Evolutionary conservation across 805 yeast genomes (phyloP).

Genomic region (Candida adriatica): DNA sequence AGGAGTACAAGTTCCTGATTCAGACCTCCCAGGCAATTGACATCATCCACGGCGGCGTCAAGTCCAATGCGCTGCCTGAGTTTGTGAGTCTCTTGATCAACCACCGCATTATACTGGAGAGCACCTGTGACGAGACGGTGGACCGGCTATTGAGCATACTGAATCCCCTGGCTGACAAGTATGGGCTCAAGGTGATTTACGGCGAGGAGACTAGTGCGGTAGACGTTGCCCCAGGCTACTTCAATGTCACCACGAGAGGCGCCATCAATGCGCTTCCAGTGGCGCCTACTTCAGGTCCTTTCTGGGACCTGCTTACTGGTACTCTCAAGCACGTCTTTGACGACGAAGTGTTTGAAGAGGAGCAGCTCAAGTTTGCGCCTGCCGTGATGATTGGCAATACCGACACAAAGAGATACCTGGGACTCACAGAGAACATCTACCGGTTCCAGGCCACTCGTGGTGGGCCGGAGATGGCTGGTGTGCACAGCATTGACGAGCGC

Average conservation of each 20-base stretch:
- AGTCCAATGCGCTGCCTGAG: constrained; percentile 65
- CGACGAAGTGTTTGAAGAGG: constrained; percentile 34
- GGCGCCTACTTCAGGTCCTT: constrained; percentile 38
- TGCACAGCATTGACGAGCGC: constrained; percentile 57
- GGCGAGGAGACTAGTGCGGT: constrained; percentile 5
- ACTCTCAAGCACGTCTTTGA: constrained; percentile 56
- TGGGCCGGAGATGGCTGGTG: constrained; percentile 28
- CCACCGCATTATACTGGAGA: constrained; percentile 50
- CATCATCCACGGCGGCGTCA: constrained; percentile 56
- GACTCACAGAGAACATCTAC: constrained; percentile 51
- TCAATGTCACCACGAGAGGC: constrained; percentile 22
- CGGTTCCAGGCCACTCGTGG: constrained; percentile 45
- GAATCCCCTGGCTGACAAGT: constrained; percentile 32
- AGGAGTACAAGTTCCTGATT: constrained; percentile 31
- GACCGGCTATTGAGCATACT: constrained; percentile 31
- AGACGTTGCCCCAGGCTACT: constrained; percentile 32
- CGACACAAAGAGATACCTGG: constrained; percentile 63
- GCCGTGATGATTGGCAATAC: constrained; percentile 63
- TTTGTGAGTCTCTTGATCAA: constrained; percentile 41
- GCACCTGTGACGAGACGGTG: constrained; percentile 26
- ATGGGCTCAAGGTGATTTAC: constrained; percentile 25
- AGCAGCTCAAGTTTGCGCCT: constrained; percentile 44
- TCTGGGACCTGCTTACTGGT: constrained; percentile 57
- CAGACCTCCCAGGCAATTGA: constrained; percentile 40
- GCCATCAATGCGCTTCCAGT: constrained; percentile 46